Evolutionary conservation across 306 rosid genomes (phyloP).

Genomic region (barrel medic (Medicago truncatula)): DNA sequence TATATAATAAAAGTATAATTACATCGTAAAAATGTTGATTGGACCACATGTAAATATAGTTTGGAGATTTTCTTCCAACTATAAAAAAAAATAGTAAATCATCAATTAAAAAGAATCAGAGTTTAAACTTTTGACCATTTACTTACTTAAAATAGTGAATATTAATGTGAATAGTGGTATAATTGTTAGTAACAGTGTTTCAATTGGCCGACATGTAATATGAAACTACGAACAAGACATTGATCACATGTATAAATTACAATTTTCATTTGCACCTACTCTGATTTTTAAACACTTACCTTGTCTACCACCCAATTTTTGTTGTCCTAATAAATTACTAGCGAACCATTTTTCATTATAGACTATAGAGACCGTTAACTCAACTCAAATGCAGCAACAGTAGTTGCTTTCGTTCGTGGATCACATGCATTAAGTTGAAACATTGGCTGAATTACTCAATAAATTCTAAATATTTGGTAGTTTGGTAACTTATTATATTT

Average conservation of each 20-base stretch:
- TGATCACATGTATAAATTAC: background rate
- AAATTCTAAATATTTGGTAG: background rate
- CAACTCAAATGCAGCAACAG: background rate
- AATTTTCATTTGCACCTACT: background rate
- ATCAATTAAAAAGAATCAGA: background rate
- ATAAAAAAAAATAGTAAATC: too few relatives aligned
- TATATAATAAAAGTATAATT: too few relatives aligned
- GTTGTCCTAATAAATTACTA: background rate
- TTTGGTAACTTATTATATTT: background rate
- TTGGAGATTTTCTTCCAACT: too few relatives aligned
- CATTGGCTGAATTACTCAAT: background rate
- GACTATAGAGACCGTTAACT: background rate
- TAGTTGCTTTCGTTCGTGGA: background rate
- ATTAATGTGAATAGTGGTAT: background rate
- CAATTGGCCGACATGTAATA: background rate
- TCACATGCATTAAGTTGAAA: background rate
- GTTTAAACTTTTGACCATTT: background rate
- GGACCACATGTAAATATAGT: too few relatives aligned
- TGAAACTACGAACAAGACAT: background rate
- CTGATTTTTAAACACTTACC: background rate
- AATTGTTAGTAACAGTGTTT: background rate
- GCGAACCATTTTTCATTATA: background rate
- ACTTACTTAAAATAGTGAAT: too few relatives aligned
- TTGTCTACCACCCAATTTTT: background rate
- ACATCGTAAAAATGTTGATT: too few relatives aligned